phyloP scores from a whole-genome alignment of 2,329 filamentous ascomycete species.

The Akanthomyces dipterigenus region DNA sequence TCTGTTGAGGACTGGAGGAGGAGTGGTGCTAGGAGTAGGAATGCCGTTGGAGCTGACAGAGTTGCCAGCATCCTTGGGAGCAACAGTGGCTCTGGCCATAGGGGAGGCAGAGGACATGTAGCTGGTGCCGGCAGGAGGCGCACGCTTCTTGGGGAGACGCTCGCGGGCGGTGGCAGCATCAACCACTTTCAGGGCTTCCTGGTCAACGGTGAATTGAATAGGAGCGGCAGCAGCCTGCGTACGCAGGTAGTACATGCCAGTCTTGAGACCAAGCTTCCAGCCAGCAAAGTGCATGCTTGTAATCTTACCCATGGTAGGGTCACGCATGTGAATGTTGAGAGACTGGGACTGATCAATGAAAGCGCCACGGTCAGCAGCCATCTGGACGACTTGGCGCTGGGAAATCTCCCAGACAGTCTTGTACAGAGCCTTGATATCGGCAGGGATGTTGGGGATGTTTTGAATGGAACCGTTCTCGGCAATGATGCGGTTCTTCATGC shows the following conservation, averaged over 20 bases:
- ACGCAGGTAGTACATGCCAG: slow-evolving; percentile 99
- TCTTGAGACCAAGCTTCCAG: slow-evolving; percentile 99
- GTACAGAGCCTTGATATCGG: slow-evolving; percentile 93
- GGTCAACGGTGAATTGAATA: slow-evolving; percentile 98
- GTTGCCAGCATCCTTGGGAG: slow-evolving; percentile 32
- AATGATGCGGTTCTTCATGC: slow-evolving; percentile 99
- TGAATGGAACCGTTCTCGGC: slow-evolving; percentile 93
- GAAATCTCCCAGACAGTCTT: slow-evolving; percentile 99
- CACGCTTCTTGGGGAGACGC: slow-evolving; percentile 62
- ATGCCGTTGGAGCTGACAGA: slow-evolving; percentile 48
- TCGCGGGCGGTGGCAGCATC: slow-evolving; percentile 72
- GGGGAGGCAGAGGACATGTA: slow-evolving; percentile 53
- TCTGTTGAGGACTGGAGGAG: slow-evolving; percentile 43
- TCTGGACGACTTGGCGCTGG: slow-evolving; percentile 90
- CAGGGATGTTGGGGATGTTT: slow-evolving; percentile 92
- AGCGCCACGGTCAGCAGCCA: slow-evolving; percentile 95
- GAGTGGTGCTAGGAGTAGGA: slow-evolving; percentile 62
- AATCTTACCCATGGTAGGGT: slow-evolving; percentile 99
- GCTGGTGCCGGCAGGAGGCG: slow-evolving; percentile 46
- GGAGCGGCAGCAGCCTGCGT: slow-evolving; percentile 95
- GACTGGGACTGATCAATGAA: slow-evolving; percentile 99
- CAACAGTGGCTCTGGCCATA: slow-evolving; percentile 60
- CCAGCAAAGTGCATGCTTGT: slow-evolving; percentile 99
- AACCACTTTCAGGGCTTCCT: slow-evolving; percentile 82
- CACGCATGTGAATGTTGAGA: slow-evolving; percentile 98